phyloP scores from a whole-genome alignment of 306 rosid genomes.

The Acmispon strigosus region DNA sequence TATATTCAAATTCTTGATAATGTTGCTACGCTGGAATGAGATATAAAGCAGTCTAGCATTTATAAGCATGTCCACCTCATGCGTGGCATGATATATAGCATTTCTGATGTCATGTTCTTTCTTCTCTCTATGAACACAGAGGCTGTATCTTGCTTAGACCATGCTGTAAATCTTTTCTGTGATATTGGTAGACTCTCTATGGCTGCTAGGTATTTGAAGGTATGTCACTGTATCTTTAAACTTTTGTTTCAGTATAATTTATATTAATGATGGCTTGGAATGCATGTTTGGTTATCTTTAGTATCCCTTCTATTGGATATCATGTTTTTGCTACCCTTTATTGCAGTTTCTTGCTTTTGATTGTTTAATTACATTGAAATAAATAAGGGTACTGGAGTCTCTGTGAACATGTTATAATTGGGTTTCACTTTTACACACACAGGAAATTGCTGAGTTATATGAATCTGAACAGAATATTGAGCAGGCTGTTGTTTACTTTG shows the following conservation, averaged over 20 bases:
- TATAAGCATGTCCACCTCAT: neutral
- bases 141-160: constrained; percentile 71
- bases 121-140: constrained; percentile 34
- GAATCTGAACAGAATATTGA: constrained; percentile 87
- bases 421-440: constrained; percentile 15
- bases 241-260: neutral
- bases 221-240: constrained; percentile 18
- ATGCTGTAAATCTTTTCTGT: constrained; percentile 73
- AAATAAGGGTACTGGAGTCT: neutral
- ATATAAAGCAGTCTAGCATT: neutral
- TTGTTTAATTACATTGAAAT: neutral
- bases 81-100: neutral
- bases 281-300: neutral
- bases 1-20: neutral
- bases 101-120: neutral
- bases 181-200: constrained; percentile 95
- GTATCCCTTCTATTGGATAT: neutral
- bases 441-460: constrained; percentile 92
- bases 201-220: constrained; percentile 97
- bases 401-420: constrained; percentile 14
- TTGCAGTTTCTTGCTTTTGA: neutral
- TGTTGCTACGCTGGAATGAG: neutral
- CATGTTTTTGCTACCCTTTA: neutral
- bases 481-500: constrained; percentile 67
- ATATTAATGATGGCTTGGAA: neutral